These are phyloP conservation scores for Bolboschoenus planiculmis DNA, from an alignment of 176 grass and related monocot species.

Conservation along the genomic window DNA sequence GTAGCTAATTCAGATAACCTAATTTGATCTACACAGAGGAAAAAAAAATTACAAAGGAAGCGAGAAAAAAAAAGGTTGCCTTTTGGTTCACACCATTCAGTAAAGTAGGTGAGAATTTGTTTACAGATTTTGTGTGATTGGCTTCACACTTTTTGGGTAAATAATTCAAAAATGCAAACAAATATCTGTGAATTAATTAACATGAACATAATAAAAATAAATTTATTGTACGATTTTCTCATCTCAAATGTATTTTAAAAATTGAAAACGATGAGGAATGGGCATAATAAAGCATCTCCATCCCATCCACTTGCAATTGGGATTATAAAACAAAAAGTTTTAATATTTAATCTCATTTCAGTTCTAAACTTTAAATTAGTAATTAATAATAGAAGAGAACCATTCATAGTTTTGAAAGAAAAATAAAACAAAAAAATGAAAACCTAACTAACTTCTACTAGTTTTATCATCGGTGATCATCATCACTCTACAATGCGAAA, in stretches of 20 bases:
- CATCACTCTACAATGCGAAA: neutral
- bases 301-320: neutral
- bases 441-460: neutral
- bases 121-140: neutral
- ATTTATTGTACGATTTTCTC: neutral
- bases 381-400: neutral
- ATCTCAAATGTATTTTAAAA: neutral
- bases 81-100: conserved; percentile 7
- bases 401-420: neutral
- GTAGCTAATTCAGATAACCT: neutral
- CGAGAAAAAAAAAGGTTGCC: neutral
- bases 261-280: neutral
- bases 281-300: neutral
- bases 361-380: neutral
- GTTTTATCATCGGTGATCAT: neutral
- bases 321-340: neutral
- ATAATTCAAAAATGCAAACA: neutral
- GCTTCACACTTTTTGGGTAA: conserved; percentile 9
- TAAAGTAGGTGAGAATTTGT: conserved; percentile 16
- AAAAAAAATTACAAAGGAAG: neutral
- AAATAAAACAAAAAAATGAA: neutral
- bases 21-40: neutral
- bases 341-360: neutral
- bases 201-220: neutral
- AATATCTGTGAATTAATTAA: neutral